Evolutionary conservation across 2,329 filamentous ascomycete species (phyloP).

Genomic region (Aspergillus nomiae): DNA sequence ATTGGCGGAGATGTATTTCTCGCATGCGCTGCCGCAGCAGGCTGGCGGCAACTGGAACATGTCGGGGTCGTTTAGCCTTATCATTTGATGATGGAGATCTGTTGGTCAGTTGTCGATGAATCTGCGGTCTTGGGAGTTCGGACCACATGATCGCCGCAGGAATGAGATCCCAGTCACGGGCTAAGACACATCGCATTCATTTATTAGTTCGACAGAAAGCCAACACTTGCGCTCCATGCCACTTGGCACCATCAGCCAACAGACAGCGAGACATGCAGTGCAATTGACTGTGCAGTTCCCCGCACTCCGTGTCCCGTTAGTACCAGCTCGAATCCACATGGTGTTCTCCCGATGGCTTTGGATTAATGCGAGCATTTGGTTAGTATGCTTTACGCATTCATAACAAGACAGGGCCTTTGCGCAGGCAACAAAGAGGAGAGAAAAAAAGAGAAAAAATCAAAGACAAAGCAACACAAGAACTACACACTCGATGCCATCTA

Average conservation of each 20-base stretch:
- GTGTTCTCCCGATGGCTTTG: not conserved
- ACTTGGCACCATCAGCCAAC: not conserved
- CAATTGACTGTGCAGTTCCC: not conserved
- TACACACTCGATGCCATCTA: not conserved
- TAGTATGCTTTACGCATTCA: not conserved
- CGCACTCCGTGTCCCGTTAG: not conserved
- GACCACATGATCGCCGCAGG: not conserved
- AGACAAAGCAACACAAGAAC: not conserved
- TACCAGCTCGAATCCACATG: not conserved
- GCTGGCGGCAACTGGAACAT: not conserved
- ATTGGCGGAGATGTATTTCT: not conserved
- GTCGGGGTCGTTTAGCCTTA: not conserved
- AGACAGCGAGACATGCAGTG: not conserved
- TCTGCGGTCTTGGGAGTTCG: not conserved
- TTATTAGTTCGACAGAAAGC: not conserved
- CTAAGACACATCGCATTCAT: not conserved
- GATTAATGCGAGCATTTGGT: not conserved
- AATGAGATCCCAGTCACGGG: not conserved
- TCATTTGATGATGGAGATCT: not conserved
- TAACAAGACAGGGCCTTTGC: not conserved
- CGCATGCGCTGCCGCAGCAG: not conserved
- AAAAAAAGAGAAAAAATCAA: not conserved
- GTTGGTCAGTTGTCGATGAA: not conserved
- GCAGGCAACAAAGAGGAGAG: not conserved
- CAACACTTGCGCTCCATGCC: not conserved